Evolutionary conservation across 306 rosid species (phyloP).

Genomic region (Medicago arabica): DNA sequence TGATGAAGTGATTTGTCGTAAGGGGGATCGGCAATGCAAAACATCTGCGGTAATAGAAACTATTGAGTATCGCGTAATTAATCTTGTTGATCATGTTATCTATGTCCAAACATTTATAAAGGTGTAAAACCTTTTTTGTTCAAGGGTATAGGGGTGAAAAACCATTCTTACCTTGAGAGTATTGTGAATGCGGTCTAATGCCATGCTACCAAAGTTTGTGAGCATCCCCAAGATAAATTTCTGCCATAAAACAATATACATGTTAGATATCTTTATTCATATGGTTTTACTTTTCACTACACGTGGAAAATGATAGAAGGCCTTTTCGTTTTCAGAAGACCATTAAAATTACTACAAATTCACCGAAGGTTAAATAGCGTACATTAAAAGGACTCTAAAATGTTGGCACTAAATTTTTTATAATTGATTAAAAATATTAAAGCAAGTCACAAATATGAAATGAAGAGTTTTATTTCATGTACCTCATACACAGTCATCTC

Average conservation of each 20-base stretch:
- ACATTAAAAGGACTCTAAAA: too few species aligned
- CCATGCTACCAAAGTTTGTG: constrained; percentile 94
- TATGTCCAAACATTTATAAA: constrained; percentile 5
- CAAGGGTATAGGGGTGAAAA: not conserved
- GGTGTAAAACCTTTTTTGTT: not conserved
- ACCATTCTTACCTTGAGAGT: constrained; percentile 81
- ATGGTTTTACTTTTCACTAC: not conserved
- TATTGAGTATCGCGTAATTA: constrained; percentile 3
- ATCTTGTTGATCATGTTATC: constrained; percentile 8
- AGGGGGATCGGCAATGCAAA: constrained; percentile 85
- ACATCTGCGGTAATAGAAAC: constrained; percentile 64
- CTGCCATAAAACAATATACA: constrained; percentile 50
- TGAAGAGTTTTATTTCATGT: constrained; percentile 33
- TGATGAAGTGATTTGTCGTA: constrained; percentile 95
- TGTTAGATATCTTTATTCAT: constrained; percentile 23
- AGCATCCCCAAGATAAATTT: constrained; percentile 97
- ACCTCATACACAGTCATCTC: constrained; percentile 97
- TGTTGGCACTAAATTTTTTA: too few species aligned
- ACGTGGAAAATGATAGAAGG: too few species aligned
- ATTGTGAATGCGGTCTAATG: constrained; percentile 90
- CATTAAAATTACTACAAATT: too few species aligned
- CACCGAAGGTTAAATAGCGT: too few species aligned
- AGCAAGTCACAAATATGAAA: constrained; percentile 6
- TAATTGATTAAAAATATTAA: constrained; percentile 17
- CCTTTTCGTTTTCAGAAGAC: too few species aligned